Evolutionary conservation across 2,329 filamentous ascomycete species (phyloP), one percentile per base, ranked within the genome.

Genomic region (Ceratocystis cacaofunesta): DNA sequence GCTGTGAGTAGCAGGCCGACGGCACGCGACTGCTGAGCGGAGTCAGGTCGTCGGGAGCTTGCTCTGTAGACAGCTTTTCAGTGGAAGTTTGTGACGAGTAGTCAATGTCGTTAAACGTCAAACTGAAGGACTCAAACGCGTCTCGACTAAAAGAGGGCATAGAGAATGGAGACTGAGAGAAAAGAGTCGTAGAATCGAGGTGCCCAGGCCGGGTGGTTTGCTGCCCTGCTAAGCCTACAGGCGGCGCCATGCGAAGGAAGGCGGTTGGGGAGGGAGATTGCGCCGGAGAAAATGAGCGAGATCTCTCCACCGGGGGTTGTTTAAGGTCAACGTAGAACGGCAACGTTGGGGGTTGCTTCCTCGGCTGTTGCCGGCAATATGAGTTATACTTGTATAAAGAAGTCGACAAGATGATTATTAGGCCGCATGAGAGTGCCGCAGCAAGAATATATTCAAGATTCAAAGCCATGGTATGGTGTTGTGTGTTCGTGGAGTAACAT

Each of bases 311-410:
- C 8, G 41, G n/a, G 17, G 4, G 43, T 5, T 44, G 25, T n/a
- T 62, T 62, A 12, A 62, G 48, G 25, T n/a, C 61, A 19, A 50
- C 15, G 61, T 62, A 28, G 22, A 62, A 48, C 3, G 61, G 61
- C 1, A 62, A 30, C 1, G 44, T 25, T 22, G 61, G 43, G 15
- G 25, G 43, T 8, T 22, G 41, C 1, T 62, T 43, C 28, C 5
- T 62, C 32, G 25, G 61, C 17, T 17, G 43, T 15, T n/a, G 52
- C 3, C 17, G 52, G 52, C 52, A 57, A 2, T 57, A 12, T 57
- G 52, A 30, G 28, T n/a, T 62, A 6, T 48, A 17, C 22, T 46
- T 62, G 36, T 48, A 46, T 43, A 44, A 7, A 8, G 25, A 22
- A n/a, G 28, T 15, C 17, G 52, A 57, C 10, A 57, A 12, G 28